Percentiles rank a stretch among this genome's conserved stretches.
phyloP scores from a whole-genome alignment of 495 filamentous ascomycete genomes.

The Achaetomiella virescens region DNA sequence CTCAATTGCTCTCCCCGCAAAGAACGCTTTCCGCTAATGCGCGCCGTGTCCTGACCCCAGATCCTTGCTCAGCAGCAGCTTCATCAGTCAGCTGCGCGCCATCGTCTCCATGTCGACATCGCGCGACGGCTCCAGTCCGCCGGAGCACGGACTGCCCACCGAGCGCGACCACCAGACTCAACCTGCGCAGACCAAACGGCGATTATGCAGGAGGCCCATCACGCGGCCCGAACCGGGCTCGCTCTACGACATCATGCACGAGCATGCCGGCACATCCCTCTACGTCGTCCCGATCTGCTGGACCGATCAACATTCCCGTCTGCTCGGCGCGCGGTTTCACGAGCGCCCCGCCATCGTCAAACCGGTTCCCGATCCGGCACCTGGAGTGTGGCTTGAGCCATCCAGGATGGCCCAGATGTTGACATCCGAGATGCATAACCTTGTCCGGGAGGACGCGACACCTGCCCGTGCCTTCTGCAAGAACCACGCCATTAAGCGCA shows the following conservation, averaged over 20 bases:
- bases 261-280: slow-evolving; percentile 35
- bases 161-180: neutral
- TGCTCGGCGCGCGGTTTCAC: slow-evolving; percentile 36
- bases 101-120: slow-evolving; percentile 28
- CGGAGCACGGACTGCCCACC: slow-evolving; percentile 3
- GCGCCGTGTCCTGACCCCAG: slow-evolving; percentile 12
- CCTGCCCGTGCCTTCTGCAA: slow-evolving; percentile 15
- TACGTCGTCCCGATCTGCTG: slow-evolving; percentile 40
- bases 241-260: slow-evolving; percentile 42
- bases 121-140: slow-evolving; percentile 13
- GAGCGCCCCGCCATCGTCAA: slow-evolving; percentile 26
- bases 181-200: neutral
- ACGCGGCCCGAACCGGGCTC: slow-evolving; percentile 36
- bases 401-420: slow-evolving; percentile 25
- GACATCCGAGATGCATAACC: slow-evolving; percentile 26
- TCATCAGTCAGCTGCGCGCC: slow-evolving; percentile 30
- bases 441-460: slow-evolving; percentile 21
- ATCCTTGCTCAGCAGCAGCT: slow-evolving; percentile 26
- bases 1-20: neutral
- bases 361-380: slow-evolving; percentile 26
- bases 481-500: slow-evolving; percentile 27
- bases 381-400: slow-evolving; percentile 18
- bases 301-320: slow-evolving; percentile 38
- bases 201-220: slow-evolving; percentile 12
- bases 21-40: slow-evolving; percentile 7